A percentile compares a stretch with the other conserved stretches of the same genome.
These are phyloP conservation scores for Penicillium goetzii DNA, from an alignment of 495 filamentous ascomycete species.

Conservation along the genomic window DNA sequence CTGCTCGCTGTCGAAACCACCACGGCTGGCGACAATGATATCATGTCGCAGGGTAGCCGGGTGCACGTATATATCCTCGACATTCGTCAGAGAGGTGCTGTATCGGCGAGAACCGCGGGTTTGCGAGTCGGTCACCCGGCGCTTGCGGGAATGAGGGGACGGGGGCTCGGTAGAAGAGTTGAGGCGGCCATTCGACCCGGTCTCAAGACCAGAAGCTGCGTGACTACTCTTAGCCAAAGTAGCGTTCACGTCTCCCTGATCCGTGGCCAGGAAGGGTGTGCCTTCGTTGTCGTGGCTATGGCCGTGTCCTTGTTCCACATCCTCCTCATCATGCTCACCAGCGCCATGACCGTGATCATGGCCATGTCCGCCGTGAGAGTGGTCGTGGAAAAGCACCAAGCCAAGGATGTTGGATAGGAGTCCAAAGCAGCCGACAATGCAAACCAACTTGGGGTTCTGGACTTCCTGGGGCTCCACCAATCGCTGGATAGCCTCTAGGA, in stretches of 20 bases:
- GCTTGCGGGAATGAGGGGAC: constrained; percentile 36
- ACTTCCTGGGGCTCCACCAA: constrained; percentile 89
- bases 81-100: constrained; percentile 56
- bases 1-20: constrained; percentile 53
- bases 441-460: constrained; percentile 77
- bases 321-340: constrained; percentile 35
- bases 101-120: constrained; percentile 56
- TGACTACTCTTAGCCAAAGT: constrained; percentile 42
- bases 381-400: constrained; percentile 87
- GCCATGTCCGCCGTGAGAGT: constrained; percentile 72
- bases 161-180: constrained; percentile 35
- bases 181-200: constrained; percentile 48
- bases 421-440: constrained; percentile 84
- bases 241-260: constrained; percentile 52
- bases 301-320: constrained; percentile 53
- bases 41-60: constrained; percentile 90
- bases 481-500: constrained; percentile 88
- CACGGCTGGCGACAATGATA: constrained; percentile 76
- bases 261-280: constrained; percentile 41
- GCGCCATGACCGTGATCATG: constrained; percentile 57
- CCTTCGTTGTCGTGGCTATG: constrained; percentile 39
- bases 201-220: constrained; percentile 17
- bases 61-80: constrained; percentile 79
- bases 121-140: constrained; percentile 41
- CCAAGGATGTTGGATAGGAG: constrained; percentile 90